These are phyloP conservation scores for Globisporangium acanthophoron DNA, from an alignment of 352 stramenopile genomes.

Conservation along the genomic window DNA sequence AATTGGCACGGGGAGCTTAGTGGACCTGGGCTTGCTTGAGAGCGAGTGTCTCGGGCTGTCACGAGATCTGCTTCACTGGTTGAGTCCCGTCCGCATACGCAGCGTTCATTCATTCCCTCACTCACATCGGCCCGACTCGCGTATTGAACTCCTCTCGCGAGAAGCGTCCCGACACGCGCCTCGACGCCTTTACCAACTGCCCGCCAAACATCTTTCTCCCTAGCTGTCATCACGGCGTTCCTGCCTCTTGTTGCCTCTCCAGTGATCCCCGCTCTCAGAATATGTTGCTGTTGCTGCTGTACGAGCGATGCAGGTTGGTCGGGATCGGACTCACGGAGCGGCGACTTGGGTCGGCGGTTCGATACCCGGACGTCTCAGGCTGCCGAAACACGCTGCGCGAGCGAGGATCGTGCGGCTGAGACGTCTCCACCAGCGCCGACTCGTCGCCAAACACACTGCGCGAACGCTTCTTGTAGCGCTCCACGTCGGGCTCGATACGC, in stretches of 20 bases:
- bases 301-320: background rate
- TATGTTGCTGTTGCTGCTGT: background rate
- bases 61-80: background rate
- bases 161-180: too few relatives aligned
- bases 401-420: conserved; percentile 21
- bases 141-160: too few relatives aligned
- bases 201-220: too few relatives aligned
- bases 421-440: conserved; percentile 12
- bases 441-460: conserved; percentile 22
- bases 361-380: background rate
- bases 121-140: too few relatives aligned
- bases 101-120: background rate
- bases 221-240: too few relatives aligned
- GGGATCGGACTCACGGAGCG: background rate
- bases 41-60: background rate
- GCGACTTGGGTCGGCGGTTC: background rate
- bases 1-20: background rate
- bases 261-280: background rate
- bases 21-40: too few relatives aligned
- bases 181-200: too few relatives aligned
- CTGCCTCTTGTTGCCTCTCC: too few relatives aligned
- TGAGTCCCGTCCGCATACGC: background rate
- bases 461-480: conserved; percentile 22
- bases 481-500: conserved; percentile 6
- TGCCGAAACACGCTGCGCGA: conserved; percentile 20